Conservation (phyloP, 257 asterid species). For the Ballota nigra region DNA sequence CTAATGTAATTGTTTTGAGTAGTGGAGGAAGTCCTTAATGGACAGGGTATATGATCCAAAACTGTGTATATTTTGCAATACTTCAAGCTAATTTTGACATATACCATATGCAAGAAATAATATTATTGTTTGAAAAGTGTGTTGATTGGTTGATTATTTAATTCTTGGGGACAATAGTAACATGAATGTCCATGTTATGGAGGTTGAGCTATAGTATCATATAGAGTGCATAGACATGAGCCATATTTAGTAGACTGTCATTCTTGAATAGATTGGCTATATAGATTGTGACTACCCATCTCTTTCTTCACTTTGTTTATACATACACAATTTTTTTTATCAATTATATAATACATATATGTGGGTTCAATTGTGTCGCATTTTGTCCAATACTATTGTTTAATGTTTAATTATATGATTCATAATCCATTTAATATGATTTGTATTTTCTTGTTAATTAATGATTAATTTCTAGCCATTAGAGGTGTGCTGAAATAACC, state of each 20-base stretch:
- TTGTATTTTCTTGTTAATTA: too few species aligned
- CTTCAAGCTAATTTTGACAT: not conserved
- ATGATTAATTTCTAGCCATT: too few species aligned
- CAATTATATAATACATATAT: too few species aligned
- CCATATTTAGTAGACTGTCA: slow-evolving; percentile 11
- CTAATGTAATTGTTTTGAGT: too few species aligned
- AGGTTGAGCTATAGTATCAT: slow-evolving; percentile 30
- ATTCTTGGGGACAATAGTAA: slow-evolving; percentile 27
- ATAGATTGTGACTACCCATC: slow-evolving; percentile 20
- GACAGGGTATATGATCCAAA: not conserved
- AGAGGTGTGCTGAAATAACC: too few species aligned
- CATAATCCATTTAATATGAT: too few species aligned
- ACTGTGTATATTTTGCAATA: not conserved
- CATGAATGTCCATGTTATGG: slow-evolving; percentile 31
- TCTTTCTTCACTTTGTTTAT: not conserved
- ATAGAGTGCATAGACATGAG: slow-evolving; percentile 16
- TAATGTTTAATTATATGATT: too few species aligned
- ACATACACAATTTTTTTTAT: too few species aligned
- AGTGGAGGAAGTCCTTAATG: not conserved
- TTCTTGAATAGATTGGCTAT: not conserved
- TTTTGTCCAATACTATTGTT: too few species aligned
- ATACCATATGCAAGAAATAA: not conserved
- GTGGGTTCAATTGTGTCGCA: too few species aligned
- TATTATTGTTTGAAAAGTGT: not conserved
- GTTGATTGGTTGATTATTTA: not conserved